A percentile compares a stretch with the other conserved stretches of the same genome.
Evolutionary conservation across 495 filamentous ascomycete species (phyloP).

Genomic region (Talaromyces thailandensis): DNA sequence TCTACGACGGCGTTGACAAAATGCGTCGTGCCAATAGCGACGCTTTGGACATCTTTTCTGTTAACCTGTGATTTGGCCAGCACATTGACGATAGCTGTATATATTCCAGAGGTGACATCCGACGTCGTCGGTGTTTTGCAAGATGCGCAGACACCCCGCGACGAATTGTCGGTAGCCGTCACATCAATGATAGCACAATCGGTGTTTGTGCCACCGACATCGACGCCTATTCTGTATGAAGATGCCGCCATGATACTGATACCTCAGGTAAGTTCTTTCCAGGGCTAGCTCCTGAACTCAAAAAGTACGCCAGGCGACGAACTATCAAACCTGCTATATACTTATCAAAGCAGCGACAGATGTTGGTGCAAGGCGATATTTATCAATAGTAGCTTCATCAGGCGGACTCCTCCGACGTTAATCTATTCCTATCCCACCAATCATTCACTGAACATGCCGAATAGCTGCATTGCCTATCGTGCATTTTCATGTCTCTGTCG

Average conservation of each 20-base stretch:
- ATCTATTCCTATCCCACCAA: background rate
- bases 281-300: background rate
- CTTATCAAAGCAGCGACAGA: background rate
- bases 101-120: slow-evolving; percentile 47
- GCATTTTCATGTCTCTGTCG: background rate
- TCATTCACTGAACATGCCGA: background rate
- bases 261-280: background rate
- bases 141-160: slow-evolving; percentile 40
- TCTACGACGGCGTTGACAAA: slow-evolving; percentile 58
- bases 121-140: slow-evolving; percentile 50
- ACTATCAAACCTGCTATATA: background rate
- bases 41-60: slow-evolving; percentile 35
- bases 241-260: background rate
- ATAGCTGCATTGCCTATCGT: background rate
- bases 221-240: slow-evolving; percentile 15
- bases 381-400: background rate
- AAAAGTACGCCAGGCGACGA: background rate
- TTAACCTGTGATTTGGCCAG: slow-evolving; percentile 29
- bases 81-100: slow-evolving; percentile 37
- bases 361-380: background rate
- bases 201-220: slow-evolving; percentile 47
- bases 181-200: slow-evolving; percentile 50
- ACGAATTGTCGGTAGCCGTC: slow-evolving; percentile 20
- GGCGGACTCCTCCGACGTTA: background rate
- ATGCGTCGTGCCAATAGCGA: slow-evolving; percentile 55